Evolutionary conservation across 169 alveolate genomes (phyloP).

Genomic region (Theileria sp.): DNA sequence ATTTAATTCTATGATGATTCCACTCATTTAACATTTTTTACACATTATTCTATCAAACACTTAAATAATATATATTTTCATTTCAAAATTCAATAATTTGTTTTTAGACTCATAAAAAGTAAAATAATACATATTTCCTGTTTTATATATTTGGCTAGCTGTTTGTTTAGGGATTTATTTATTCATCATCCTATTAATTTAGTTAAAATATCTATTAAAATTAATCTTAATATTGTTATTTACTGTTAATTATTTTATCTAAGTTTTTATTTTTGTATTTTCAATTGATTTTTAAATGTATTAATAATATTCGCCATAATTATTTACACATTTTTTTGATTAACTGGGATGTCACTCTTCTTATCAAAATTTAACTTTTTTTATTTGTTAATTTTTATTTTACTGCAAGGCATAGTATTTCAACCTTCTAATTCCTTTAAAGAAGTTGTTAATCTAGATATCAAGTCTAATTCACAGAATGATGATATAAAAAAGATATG

Average conservation of each 20-base stretch:
- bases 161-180: not conserved
- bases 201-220: no score
- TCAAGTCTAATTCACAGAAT: not conserved
- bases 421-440: not conserved
- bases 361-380: not conserved
- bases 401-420: not conserved
- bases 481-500: conserved; percentile 15
- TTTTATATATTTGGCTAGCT: not conserved
- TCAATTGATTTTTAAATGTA: not conserved
- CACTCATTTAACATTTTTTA: not conserved
- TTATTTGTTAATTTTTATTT: not conserved
- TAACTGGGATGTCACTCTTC: not conserved
- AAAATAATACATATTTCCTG: not conserved
- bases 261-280: not conserved
- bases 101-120: not conserved
- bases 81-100: no score
- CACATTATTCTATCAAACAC: no score
- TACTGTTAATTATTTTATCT: not conserved
- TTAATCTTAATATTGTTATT: not conserved
- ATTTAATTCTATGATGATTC: no score
- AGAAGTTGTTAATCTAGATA: conserved; percentile 7
- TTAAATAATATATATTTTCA: no score
- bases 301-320: not conserved
- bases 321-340: not conserved
- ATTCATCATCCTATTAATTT: not conserved